Conservation (phyloP, 208 protist genomes). For the Leishmania braziliensis region DNA sequence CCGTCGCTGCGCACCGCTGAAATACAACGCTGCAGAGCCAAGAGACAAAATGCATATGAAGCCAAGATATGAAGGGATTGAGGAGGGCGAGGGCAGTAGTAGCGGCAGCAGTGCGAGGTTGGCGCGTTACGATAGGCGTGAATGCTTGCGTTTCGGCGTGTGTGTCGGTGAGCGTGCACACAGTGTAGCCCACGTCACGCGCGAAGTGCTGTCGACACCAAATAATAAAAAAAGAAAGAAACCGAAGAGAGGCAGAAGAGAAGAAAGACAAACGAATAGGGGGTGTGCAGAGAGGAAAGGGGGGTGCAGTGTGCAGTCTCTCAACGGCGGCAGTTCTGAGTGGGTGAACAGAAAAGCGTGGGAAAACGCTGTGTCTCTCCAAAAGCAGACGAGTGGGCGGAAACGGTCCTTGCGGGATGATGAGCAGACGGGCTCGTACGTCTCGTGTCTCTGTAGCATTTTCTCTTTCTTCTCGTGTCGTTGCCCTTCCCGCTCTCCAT, state of each 20-base stretch:
- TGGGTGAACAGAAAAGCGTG: neutral
- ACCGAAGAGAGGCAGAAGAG: neutral
- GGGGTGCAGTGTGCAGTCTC: neutral
- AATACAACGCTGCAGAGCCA: no score
- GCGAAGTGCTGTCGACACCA: neutral
- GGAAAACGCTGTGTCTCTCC: neutral
- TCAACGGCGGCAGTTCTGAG: neutral
- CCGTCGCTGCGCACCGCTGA: neutral
- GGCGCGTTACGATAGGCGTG: neutral
- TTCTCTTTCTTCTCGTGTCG: neutral
- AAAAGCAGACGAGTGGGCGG: neutral
- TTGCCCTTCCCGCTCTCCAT: no score
- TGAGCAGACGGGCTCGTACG: neutral
- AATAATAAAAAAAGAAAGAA: neutral
- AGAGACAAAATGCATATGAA: neutral
- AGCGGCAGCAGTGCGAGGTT: neutral
- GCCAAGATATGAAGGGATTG: neutral
- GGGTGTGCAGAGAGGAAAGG: neutral
- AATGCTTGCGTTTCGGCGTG: neutral
- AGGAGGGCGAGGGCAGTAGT: neutral
- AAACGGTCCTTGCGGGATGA: neutral
- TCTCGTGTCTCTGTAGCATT: neutral
- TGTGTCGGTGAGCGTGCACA: slow-evolving; percentile 1
- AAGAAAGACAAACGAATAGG: neutral
- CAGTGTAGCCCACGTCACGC: neutral